Conservation (phyloP, 2,329 filamentous ascomycete genomes). For the Geoglossum cookeanum region DNA sequence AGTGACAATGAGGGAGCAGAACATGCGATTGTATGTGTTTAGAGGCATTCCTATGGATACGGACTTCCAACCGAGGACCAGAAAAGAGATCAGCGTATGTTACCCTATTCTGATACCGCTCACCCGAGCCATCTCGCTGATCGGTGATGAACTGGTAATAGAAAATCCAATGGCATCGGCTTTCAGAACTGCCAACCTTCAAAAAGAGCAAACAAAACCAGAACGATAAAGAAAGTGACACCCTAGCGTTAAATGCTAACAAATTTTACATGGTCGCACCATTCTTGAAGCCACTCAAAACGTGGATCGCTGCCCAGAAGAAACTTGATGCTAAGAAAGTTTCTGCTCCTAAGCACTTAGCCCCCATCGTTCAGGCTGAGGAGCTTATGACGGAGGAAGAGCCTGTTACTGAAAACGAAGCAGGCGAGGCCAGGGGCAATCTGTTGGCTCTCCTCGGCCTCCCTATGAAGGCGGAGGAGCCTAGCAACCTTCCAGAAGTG, state of each 20-base stretch:
- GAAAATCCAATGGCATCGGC: slow-evolving; percentile 84
- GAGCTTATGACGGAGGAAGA: slow-evolving; percentile 46
- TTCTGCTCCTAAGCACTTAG: slow-evolving; percentile 23
- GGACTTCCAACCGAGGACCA: slow-evolving; percentile 69
- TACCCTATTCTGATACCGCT: neutral
- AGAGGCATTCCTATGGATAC: slow-evolving; percentile 74
- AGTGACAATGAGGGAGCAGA: slow-evolving; percentile 77
- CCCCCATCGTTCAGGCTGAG: slow-evolving; percentile 29
- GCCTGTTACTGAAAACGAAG: slow-evolving; percentile 10
- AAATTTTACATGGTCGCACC: slow-evolving; percentile 98
- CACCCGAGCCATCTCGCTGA: neutral
- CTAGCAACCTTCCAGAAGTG: neutral
- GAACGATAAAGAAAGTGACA: slow-evolving; percentile 30
- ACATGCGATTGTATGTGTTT: slow-evolving; percentile 84
- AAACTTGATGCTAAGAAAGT: slow-evolving; percentile 42
- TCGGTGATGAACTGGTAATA: slow-evolving; percentile 8
- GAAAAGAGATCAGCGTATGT: slow-evolving; percentile 72
- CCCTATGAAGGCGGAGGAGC: neutral
- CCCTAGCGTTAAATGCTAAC: slow-evolving; percentile 43
- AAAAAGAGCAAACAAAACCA: slow-evolving; percentile 45
- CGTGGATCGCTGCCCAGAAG: slow-evolving; percentile 76
- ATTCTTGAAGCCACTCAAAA: slow-evolving; percentile 68
- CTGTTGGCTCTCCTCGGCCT: slow-evolving; percentile 17
- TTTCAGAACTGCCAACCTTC: slow-evolving; percentile 71
- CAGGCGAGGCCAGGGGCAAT: slow-evolving; percentile 15